phyloP scores from a whole-genome alignment of 108 stramenopile species.

The Cyclostephanos tholiformis region DNA sequence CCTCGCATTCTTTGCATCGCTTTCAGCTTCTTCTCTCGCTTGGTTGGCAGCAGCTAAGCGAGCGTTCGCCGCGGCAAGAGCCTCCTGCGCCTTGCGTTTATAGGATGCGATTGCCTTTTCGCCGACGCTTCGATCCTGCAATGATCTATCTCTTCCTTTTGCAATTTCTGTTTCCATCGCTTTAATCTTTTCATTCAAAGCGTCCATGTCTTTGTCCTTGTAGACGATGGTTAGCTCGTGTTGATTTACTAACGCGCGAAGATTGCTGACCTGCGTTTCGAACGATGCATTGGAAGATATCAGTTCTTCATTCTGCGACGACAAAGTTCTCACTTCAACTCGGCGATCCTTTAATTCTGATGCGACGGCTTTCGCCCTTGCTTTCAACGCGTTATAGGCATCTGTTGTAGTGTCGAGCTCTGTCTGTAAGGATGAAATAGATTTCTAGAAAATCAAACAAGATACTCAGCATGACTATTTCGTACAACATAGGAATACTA shows the following conservation, averaged over 20 bases:
- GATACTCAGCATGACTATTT: neutral
- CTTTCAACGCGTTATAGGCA: constrained; percentile 69
- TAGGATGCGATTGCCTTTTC: constrained; percentile 75
- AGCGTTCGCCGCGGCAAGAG: constrained; percentile 75
- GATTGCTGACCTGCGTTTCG: constrained; percentile 50
- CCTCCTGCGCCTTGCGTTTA: constrained; percentile 86
- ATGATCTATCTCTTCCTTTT: constrained; percentile 41
- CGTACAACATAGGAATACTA: neutral
- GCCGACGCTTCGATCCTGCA: constrained; percentile 60
- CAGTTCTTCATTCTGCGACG: constrained; percentile 54
- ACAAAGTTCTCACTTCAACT: constrained; percentile 70
- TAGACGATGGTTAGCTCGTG: constrained; percentile 58
- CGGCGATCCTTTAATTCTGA: constrained; percentile 84
- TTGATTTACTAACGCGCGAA: constrained; percentile 59
- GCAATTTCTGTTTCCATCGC: constrained; percentile 40
- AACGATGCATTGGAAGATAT: constrained; percentile 50
- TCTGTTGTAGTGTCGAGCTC: constrained; percentile 57
- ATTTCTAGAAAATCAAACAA: constrained; percentile 34
- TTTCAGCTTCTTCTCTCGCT: constrained; percentile 86
- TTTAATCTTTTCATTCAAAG: constrained; percentile 53
- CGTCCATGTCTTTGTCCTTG: constrained; percentile 61
- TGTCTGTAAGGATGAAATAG: constrained; percentile 53
- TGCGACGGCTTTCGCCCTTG: constrained; percentile 75
- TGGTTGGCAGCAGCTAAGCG: constrained; percentile 79
- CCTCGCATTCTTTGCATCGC: constrained; percentile 78